Percentiles rank a stretch among this genome's conserved stretches.
Conservation (phyloP, 2,329 filamentous ascomycete genomes). For the Arthrobotrys sphaeroides region DNA sequence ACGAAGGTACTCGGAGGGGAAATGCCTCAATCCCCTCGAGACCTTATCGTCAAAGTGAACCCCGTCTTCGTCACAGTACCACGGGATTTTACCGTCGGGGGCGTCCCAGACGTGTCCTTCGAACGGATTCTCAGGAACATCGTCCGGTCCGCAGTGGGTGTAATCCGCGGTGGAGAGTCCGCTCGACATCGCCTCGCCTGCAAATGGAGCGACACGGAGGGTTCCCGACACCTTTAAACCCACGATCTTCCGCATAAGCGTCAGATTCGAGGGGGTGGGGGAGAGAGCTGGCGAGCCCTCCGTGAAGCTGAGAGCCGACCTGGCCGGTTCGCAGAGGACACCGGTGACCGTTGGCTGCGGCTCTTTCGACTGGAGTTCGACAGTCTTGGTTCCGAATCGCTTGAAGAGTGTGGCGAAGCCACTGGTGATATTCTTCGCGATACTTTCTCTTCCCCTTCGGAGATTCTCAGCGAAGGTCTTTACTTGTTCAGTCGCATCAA, state of each 20-base stretch:
- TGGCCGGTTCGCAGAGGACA: conserved; percentile 11
- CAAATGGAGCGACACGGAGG: conserved; percentile 22
- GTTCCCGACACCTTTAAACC: conserved; percentile 47
- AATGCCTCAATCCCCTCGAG: neutral
- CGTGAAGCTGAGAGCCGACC: conserved; percentile 28
- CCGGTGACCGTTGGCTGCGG: conserved; percentile 24
- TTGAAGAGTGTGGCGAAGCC: conserved; percentile 33
- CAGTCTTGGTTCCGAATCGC: conserved; percentile 36
- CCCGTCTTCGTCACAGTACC: conserved; percentile 35
- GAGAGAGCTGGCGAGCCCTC: conserved; percentile 20
- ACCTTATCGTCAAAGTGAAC: conserved; percentile 28
- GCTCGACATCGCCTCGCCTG: conserved; percentile 44
- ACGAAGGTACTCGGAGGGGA: conserved; percentile 7
- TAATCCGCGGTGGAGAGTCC: conserved; percentile 37
- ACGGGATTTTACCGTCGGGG: conserved; percentile 38
- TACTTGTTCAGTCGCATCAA: neutral
- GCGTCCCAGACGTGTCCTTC: conserved; percentile 38
- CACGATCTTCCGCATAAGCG: conserved; percentile 38
- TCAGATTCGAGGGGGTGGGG: conserved; percentile 37
- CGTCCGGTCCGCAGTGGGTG: conserved; percentile 16
- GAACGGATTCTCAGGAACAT: conserved; percentile 26
- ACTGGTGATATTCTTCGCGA: conserved; percentile 20
- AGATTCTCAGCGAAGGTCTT: conserved; percentile 14
- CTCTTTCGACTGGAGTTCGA: conserved; percentile 26
- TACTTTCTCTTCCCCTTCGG: conserved; percentile 16